Evolutionary conservation across 257 asterid species (phyloP).

Genomic region (Solanum virginianum): DNA sequence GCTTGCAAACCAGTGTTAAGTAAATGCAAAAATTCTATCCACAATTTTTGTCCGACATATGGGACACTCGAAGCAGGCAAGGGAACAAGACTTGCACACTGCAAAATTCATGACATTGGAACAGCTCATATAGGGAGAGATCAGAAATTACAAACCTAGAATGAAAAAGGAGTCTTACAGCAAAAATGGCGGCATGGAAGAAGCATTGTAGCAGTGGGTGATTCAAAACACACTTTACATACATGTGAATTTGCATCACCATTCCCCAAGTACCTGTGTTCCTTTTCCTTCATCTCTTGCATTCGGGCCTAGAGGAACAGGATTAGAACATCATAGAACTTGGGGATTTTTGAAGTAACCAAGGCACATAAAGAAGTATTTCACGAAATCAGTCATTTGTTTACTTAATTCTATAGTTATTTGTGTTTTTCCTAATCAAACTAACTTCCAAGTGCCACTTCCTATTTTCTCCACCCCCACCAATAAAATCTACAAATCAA

Average conservation of each 20-base stretch:
- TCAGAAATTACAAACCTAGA: neutral
- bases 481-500: neutral
- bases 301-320: slow-evolving; percentile 62
- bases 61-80: slow-evolving; percentile 85
- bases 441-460: neutral
- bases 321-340: neutral
- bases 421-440: neutral
- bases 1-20: slow-evolving; percentile 25
- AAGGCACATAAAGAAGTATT: neutral
- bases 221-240: slow-evolving; percentile 96
- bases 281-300: slow-evolving; percentile 98
- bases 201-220: slow-evolving; percentile 90
- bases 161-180: slow-evolving; percentile 37
- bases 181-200: slow-evolving; percentile 99
- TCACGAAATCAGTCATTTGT: neutral
- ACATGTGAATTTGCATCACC: slow-evolving; percentile 79
- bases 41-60: slow-evolving; percentile 67
- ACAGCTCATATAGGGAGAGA: neutral
- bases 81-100: slow-evolving; percentile 77
- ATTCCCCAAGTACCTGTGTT: slow-evolving; percentile 54
- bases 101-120: slow-evolving; percentile 12
- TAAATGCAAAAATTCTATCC: slow-evolving; percentile 87
- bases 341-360: neutral
- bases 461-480: neutral
- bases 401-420: neutral